Percentiles rank a stretch among this genome's conserved stretches.
These are phyloP conservation scores for Pisolithus thermaeus DNA, from an alignment of 1,284 basidiomycete species.

Conservation along the genomic window DNA sequence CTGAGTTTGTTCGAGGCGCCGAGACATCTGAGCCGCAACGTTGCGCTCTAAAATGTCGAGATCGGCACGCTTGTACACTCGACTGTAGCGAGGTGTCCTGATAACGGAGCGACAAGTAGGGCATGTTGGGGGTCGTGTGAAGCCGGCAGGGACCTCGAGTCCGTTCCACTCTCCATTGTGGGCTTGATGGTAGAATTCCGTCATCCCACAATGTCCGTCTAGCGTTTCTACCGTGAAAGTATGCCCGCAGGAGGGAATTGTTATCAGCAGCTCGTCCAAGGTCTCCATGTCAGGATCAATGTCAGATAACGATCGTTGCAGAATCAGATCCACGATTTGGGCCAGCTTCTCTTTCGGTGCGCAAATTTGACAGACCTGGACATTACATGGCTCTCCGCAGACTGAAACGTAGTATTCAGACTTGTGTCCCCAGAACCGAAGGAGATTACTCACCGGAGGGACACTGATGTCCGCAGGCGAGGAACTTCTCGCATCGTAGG, in stretches of 20 bases:
- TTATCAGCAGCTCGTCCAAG: slow-evolving; percentile 54
- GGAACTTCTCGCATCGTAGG: slow-evolving; percentile 39
- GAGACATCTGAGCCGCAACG: slow-evolving; percentile 47
- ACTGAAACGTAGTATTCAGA: slow-evolving; percentile 34
- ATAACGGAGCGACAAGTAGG: slow-evolving; percentile 51
- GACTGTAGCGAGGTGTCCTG: slow-evolving; percentile 50
- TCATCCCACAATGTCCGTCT: slow-evolving; percentile 53
- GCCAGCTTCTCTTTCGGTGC: slow-evolving; percentile 33
- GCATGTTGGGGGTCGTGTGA: slow-evolving; percentile 45
- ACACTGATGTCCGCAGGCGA: slow-evolving; percentile 60
- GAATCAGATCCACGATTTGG: slow-evolving; percentile 53
- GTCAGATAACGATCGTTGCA: slow-evolving; percentile 48
- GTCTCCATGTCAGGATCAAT: slow-evolving; percentile 37
- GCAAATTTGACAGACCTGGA: slow-evolving; percentile 54
- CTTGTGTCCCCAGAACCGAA: neutral
- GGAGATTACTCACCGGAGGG: slow-evolving; percentile 49
- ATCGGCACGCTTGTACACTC: slow-evolving; percentile 54
- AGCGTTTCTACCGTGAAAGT: slow-evolving; percentile 68
- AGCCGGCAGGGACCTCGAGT: slow-evolving; percentile 36
- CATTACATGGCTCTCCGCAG: slow-evolving; percentile 60
- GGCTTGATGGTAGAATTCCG: slow-evolving; percentile 43
- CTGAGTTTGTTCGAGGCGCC: slow-evolving; percentile 31
- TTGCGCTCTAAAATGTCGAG: slow-evolving; percentile 62
- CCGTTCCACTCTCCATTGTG: slow-evolving; percentile 37
- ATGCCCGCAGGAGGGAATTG: slow-evolving; percentile 55